phyloP scores from a whole-genome alignment of 1,139 yeast genomes.

The Protomyces lactucae-debilis region DNA sequence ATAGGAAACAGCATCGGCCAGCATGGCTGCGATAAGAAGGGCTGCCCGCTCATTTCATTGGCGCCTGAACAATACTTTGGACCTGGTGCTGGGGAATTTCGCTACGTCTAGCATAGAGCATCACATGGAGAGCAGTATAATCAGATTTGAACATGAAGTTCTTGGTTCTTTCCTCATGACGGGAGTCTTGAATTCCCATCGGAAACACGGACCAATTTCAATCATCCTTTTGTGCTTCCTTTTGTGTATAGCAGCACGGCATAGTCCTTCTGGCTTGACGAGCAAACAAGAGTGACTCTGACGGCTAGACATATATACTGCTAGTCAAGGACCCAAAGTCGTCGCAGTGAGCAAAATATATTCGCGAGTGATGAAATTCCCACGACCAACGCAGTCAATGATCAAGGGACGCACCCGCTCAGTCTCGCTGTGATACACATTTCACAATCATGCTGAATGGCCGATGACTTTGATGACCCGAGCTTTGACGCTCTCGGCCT shows the following conservation, averaged over 20 bases:
- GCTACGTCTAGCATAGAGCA: neutral
- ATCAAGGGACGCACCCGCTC: conserved; percentile 43
- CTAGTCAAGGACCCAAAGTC: too few species aligned
- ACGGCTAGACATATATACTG: too few species aligned
- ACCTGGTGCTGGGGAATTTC: conserved; percentile 18
- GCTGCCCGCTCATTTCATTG: conserved; percentile 8
- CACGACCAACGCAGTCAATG: too few species aligned
- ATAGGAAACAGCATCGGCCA: neutral
- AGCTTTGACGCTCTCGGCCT: conserved; percentile 23
- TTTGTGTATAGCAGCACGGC: too few species aligned
- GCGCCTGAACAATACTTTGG: conserved; percentile 9
- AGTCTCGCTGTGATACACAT: neutral
- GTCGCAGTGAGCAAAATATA: too few species aligned
- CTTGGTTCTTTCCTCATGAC: conserved; percentile 1
- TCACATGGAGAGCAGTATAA: neutral
- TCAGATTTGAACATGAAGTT: neutral
- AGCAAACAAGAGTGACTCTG: too few species aligned
- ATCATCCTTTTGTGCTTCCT: neutral
- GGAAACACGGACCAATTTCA: neutral
- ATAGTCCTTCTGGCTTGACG: too few species aligned
- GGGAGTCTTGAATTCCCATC: conserved; percentile 1
- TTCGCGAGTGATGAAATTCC: too few species aligned
- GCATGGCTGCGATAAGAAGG: conserved; percentile 13
- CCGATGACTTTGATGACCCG: conserved; percentile 27
- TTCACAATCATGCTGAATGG: neutral